Percentiles rank a stretch among this genome's conserved stretches.
Conservation (phyloP, 1,139 yeast species). For the Suhomyces bokatorum region DNA sequence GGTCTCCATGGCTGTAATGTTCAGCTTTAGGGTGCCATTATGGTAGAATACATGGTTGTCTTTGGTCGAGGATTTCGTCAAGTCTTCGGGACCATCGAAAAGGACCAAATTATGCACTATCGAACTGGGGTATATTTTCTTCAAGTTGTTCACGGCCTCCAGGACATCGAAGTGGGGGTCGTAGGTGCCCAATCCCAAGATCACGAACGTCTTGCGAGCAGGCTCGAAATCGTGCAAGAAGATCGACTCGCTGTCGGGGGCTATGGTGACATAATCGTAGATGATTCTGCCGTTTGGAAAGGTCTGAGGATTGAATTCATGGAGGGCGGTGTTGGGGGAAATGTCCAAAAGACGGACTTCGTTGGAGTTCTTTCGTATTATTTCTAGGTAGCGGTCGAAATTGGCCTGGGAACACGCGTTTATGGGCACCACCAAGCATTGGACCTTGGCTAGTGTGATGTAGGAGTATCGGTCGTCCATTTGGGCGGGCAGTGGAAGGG, state of each 20-base stretch:
- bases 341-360: conserved; percentile 78
- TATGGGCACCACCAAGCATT: conserved; percentile 70
- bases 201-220: conserved; percentile 68
- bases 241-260: conserved; percentile 56
- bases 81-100: conserved; percentile 51
- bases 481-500: not conserved
- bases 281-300: conserved; percentile 75
- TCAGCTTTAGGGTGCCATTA: conserved; percentile 19
- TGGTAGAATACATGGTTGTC: conserved; percentile 30
- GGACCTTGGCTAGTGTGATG: conserved; percentile 62
- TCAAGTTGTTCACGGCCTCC: conserved; percentile 29
- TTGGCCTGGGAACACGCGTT: conserved; percentile 51
- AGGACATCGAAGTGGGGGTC: conserved; percentile 28
- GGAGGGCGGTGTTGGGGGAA: conserved; percentile 58
- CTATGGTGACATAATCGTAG: conserved; percentile 53
- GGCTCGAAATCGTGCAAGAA: conserved; percentile 89
- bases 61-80: conserved; percentile 10
- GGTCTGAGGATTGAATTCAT: conserved; percentile 76
- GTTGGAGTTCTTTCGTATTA: conserved; percentile 45
- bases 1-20: conserved; percentile 58
- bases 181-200: conserved; percentile 63
- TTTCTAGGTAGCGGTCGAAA: conserved; percentile 48
- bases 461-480: conserved; percentile 23
- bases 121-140: conserved; percentile 51
- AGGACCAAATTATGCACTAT: conserved; percentile 63